Percentiles rank a stretch among this genome's conserved stretches.
Evolutionary conservation across 2,329 filamentous ascomycete genomes (phyloP).

Genomic region (Aspergillus sp.): DNA sequence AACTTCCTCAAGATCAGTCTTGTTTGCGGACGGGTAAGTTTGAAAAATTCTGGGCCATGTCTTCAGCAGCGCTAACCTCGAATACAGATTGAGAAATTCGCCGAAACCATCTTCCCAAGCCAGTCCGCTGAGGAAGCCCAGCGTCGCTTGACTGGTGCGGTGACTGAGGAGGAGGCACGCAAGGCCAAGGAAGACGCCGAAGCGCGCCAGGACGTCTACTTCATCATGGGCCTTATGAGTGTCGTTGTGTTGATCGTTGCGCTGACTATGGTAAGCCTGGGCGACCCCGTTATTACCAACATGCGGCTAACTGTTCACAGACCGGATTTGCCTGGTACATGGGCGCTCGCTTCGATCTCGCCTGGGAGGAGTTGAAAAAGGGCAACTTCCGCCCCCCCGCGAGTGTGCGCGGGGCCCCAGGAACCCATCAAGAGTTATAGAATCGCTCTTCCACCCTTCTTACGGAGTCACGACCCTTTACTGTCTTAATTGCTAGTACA

Average conservation of each 20-base stretch:
- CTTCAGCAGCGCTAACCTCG: background rate
- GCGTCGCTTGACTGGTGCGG: constrained; percentile 43
- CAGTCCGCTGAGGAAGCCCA: constrained; percentile 61
- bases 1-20: constrained; percentile 89
- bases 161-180: constrained; percentile 53
- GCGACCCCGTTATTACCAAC: background rate
- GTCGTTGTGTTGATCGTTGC: constrained; percentile 69
- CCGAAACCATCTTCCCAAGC: constrained; percentile 83
- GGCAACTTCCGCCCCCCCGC: constrained; percentile 41
- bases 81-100: constrained; percentile 80
- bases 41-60: background rate
- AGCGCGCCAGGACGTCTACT: constrained; percentile 49
- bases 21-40: constrained; percentile 70
- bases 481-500: constrained; percentile 15
- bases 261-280: constrained; percentile 64
- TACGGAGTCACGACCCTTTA: constrained; percentile 26
- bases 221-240: constrained; percentile 63
- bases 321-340: constrained; percentile 69
- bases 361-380: constrained; percentile 49
- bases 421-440: constrained; percentile 33
- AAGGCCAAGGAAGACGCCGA: constrained; percentile 44
- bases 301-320: constrained; percentile 41
- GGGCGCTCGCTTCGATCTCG: constrained; percentile 75
- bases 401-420: constrained; percentile 9
- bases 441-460: constrained; percentile 1